Evolutionary conservation across 345 rosid genomes (phyloP).

Genomic region (Dipteronia sinensis): DNA sequence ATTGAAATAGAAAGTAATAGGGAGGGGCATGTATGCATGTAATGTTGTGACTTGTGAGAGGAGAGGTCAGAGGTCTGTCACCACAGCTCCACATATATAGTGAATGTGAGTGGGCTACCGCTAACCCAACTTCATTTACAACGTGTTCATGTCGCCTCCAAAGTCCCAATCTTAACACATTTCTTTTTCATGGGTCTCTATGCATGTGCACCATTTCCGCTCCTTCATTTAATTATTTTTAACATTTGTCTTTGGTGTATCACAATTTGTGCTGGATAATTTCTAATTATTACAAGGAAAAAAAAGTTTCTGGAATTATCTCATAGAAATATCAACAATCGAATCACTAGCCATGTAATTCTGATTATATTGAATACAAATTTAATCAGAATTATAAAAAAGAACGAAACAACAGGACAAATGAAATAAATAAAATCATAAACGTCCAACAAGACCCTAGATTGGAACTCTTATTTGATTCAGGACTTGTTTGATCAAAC

Average conservation of each 20-base stretch:
- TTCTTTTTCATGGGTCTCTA: neutral
- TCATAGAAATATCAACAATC: neutral
- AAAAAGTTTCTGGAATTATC: neutral
- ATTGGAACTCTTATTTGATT: neutral
- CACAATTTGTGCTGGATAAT: too few relatives aligned
- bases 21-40: neutral
- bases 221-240: neutral
- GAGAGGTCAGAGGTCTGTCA: too few relatives aligned
- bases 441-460: neutral
- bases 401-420: conserved; percentile 5
- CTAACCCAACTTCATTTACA: neutral
- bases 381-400: neutral
- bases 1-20: neutral
- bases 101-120: conserved; percentile 28
- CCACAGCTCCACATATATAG: neutral
- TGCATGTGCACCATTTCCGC: neutral
- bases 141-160: neutral
- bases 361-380: too few relatives aligned
- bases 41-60: neutral
- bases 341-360: too few relatives aligned
- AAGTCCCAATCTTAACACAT: neutral
- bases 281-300: too few relatives aligned
- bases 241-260: too few relatives aligned
- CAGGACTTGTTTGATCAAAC: neutral
- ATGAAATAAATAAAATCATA: neutral